These are phyloP conservation scores for California macrophylla DNA, from an alignment of 441 rosid species.

Conservation along the genomic window DNA sequence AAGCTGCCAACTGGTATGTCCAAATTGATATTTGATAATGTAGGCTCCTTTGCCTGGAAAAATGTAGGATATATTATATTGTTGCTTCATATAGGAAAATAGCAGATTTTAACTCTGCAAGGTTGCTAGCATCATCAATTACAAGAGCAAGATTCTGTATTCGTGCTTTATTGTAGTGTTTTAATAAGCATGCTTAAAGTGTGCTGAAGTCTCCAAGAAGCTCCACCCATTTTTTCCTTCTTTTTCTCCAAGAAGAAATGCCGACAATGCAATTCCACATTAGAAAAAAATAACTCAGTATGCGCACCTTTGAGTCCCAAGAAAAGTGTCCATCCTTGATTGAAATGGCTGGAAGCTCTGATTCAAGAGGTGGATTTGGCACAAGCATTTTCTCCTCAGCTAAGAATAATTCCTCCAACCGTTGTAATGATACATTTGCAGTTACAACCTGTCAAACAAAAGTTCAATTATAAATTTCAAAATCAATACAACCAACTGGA, in stretches of 20 bases:
- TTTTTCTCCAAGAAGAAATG: neutral
- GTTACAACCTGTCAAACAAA: constrained; percentile 58
- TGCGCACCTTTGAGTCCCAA: constrained; percentile 84
- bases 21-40: constrained; percentile 70
- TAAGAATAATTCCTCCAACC: constrained; percentile 83
- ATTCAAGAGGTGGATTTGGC: constrained; percentile 83
- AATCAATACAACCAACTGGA: constrained; percentile 11
- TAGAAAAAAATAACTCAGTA: constrained; percentile 15
- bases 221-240: neutral
- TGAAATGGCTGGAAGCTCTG: constrained; percentile 65
- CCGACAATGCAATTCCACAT: neutral
- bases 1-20: constrained; percentile 81
- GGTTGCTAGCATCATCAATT: neutral
- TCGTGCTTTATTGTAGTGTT: neutral
- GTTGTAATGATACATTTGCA: constrained; percentile 88
- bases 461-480: constrained; percentile 15
- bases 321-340: constrained; percentile 83
- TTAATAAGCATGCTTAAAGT: neutral
- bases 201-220: neutral
- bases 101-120: neutral
- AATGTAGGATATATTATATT: constrained; percentile 14
- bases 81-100: neutral
- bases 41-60: constrained; percentile 64
- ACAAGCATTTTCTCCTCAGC: constrained; percentile 84
- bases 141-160: neutral